Conservation (phyloP, 352 stramenopile species). For the Phytophthora ramorum region DNA sequence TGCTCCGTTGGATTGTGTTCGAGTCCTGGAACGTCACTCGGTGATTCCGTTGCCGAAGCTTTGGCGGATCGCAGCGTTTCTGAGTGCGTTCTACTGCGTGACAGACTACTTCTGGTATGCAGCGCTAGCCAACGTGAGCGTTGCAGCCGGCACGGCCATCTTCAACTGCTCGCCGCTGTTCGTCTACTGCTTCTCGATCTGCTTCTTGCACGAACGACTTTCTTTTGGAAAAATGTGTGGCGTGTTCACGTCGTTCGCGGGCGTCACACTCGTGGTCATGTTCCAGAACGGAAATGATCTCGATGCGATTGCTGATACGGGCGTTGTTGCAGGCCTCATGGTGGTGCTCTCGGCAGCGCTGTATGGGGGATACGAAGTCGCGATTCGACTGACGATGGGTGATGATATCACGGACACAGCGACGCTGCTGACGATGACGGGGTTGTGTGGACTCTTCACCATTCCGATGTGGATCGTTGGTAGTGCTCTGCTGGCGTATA, state of each 20-base stretch:
- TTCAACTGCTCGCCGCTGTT: constrained; percentile 72
- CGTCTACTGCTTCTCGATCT: constrained; percentile 74
- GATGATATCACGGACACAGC: constrained; percentile 52
- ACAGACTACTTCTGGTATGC: constrained; percentile 74
- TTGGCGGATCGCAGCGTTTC: constrained; percentile 35
- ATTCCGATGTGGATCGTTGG: constrained; percentile 54
- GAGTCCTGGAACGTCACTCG: constrained; percentile 42
- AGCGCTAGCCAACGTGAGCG: constrained; percentile 57
- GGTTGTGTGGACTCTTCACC: constrained; percentile 52
- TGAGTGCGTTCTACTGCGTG: constrained; percentile 55
- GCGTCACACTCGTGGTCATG: constrained; percentile 57
- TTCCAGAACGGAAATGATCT: constrained; percentile 43
- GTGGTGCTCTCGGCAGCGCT: constrained; percentile 54
- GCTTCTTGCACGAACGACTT: constrained; percentile 53
- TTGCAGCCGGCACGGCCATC: constrained; percentile 54
- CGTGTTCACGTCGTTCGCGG: constrained; percentile 53
- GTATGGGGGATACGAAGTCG: constrained; percentile 60
- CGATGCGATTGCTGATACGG: constrained; percentile 37
- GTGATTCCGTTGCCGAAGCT: constrained; percentile 38
- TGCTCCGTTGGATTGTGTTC: constrained; percentile 13
- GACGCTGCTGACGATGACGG: constrained; percentile 55
- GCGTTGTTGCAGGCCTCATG: constrained; percentile 45
- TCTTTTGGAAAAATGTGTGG: constrained; percentile 49
- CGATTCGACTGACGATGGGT: constrained; percentile 47
- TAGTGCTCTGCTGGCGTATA: constrained; percentile 40